Base-by-base conservation (phyloP, 768 basidiomycete species). In the Thelephora ganbajun region DNA sequence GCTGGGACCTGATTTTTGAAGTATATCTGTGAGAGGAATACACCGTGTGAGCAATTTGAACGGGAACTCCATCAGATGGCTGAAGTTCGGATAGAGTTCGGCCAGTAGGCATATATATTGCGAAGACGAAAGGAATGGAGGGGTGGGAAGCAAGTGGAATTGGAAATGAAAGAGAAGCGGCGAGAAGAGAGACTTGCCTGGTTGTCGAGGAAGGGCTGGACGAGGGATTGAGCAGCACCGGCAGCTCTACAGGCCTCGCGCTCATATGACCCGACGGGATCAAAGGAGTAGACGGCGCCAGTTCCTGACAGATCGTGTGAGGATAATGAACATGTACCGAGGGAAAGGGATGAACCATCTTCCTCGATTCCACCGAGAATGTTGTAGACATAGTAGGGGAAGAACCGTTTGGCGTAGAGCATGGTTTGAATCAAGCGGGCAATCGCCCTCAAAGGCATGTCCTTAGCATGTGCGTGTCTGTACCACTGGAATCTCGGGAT, bases 211-310 rank as follows among this genome's bases (percentile, higher is more conserved):
- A 99, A 96, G 1, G 96, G 96, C 59, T 99, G 96, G 6, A 99
- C 78, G 19, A 99, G 76, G 43, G 80, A 76, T 61, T 90, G 85
- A n/a, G 93, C 94, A 13, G 93, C 85, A 44, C 96, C 96, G 43
- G 93, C 92, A 35, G 93, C 93, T 52, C 96, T 83, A 68, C 93
- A 98, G 30, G 87, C 78, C 68, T 96, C 92, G 51, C 96, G 85
- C 66, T 98, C 93, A 64, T 99, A 99, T 43, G 88, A 92, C 22
- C 96, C 96, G 30, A 98, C 91, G 35, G 96, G 96, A 66, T 99
- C 96, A 64, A 96, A 99, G n/a, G 94, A 97, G 72, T 99, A 99
- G 26, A 99, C 93, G 9, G 94, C 90, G 46, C 96, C 96, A 34
- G 88, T 79, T 11, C 93, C 91, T 94, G 61, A 3, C 34, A 22